These are phyloP conservation scores for Calonectria pauciramosa DNA, from an alignment of 2,329 filamentous ascomycete genomes.

Conservation along the genomic window DNA sequence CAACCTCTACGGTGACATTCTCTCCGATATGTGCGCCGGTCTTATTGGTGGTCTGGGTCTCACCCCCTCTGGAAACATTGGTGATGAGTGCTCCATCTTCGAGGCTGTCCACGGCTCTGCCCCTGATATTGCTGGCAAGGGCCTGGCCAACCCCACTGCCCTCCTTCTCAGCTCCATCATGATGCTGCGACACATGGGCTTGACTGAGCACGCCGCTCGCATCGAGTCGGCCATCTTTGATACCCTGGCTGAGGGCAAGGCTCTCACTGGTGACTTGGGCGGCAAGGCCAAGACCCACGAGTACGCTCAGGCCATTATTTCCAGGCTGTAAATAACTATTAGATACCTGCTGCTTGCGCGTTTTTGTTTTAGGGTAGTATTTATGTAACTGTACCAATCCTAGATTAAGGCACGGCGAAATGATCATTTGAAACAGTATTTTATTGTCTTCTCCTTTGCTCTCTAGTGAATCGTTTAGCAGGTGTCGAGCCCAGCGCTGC, in stretches of 20 bases:
- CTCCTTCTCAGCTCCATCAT: slow-evolving; percentile 97
- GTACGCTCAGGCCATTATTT: slow-evolving; percentile 93
- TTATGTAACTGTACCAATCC: slow-evolving; percentile 49
- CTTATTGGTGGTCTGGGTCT: slow-evolving; percentile 97
- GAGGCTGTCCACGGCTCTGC: slow-evolving; percentile 98
- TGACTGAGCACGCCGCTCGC: slow-evolving; percentile 84
- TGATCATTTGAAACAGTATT: slow-evolving; percentile 43
- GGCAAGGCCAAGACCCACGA: slow-evolving; percentile 96
- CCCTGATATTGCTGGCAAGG: slow-evolving; percentile 96
- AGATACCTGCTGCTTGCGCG: slow-evolving; percentile 44
- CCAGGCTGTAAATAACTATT: slow-evolving; percentile 65
- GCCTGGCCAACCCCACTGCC: slow-evolving; percentile 96
- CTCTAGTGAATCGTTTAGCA: background rate
- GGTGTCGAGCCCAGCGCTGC: too few relatives aligned
- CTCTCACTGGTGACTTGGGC: slow-evolving; percentile 94
- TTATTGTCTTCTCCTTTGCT: background rate
- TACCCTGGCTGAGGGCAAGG: slow-evolving; percentile 95
- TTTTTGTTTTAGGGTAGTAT: slow-evolving; percentile 45
- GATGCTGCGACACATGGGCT: slow-evolving; percentile 99
- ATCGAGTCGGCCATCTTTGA: slow-evolving; percentile 97
- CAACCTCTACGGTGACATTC: slow-evolving; percentile 99
- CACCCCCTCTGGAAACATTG: slow-evolving; percentile 98
- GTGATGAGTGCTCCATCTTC: slow-evolving; percentile 99
- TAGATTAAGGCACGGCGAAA: slow-evolving; percentile 49
- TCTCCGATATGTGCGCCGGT: slow-evolving; percentile 99